phyloP scores from a whole-genome alignment of 257 asterid species.

The Petunia axillaris region DNA sequence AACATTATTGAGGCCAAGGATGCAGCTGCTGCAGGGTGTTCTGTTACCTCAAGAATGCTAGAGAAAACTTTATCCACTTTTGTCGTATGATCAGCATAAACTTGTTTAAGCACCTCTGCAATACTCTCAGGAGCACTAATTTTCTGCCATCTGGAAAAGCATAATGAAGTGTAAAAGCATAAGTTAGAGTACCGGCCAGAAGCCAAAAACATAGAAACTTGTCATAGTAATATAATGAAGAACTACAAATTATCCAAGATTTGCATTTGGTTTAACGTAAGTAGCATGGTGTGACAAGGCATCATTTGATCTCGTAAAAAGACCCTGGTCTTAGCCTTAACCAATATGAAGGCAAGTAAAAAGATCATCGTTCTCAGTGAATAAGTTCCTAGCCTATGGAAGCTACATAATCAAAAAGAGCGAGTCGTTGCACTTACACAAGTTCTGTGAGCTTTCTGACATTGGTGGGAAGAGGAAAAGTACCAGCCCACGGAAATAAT shows the following conservation, averaged over 20 bases:
- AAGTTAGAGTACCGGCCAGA: background rate
- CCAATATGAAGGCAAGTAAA: slow-evolving; percentile 3
- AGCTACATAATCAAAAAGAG: background rate
- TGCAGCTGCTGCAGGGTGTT: slow-evolving; percentile 98
- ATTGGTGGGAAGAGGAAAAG: slow-evolving; percentile 80
- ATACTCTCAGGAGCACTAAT: slow-evolving; percentile 86
- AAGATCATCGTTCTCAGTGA: background rate
- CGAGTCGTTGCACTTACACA: slow-evolving; percentile 51
- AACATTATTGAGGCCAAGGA: slow-evolving; percentile 88
- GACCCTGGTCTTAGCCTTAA: background rate
- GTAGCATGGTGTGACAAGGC: background rate
- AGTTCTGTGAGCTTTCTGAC: slow-evolving; percentile 59
- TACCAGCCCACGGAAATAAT: slow-evolving; percentile 89
- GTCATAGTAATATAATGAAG: background rate
- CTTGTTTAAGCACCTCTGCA: slow-evolving; percentile 80
- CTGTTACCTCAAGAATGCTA: slow-evolving; percentile 65
- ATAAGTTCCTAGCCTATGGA: background rate
- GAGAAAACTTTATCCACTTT: slow-evolving; percentile 78
- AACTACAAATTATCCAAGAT: background rate
- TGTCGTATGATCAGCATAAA: slow-evolving; percentile 81
- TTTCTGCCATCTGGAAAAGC: slow-evolving; percentile 77
- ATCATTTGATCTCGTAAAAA: background rate
- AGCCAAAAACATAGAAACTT: background rate
- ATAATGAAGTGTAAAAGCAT: background rate
- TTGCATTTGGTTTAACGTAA: background rate